Conservation (phyloP, 768 basidiomycete species). For the Suillus decipiens region DNA sequence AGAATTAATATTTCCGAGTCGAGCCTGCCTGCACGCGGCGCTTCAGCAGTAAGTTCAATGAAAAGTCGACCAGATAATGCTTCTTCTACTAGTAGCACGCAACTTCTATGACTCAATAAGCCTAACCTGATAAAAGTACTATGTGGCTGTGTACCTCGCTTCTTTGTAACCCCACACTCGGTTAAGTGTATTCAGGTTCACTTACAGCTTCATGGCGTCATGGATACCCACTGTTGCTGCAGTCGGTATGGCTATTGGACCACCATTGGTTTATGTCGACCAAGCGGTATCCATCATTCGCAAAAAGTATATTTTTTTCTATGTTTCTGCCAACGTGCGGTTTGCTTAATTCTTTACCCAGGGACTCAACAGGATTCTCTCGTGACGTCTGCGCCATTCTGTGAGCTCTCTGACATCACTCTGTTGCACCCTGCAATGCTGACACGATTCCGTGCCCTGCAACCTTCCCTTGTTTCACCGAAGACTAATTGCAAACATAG, state of each 20-base stretch:
- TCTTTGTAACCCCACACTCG: conserved; percentile 4
- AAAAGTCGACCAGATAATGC: neutral
- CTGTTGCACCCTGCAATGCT: conserved; percentile 14
- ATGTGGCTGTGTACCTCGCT: neutral
- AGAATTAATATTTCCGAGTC: neutral
- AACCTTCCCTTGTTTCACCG: conserved; percentile 13
- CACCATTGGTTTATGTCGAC: conserved; percentile 84
- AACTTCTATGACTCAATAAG: conserved; percentile 5
- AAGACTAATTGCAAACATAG: conserved; percentile 82
- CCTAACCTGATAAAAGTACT: conserved; percentile 2
- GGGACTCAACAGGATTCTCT: conserved; percentile 85
- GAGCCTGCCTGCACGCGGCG: neutral
- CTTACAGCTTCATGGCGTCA: conserved; percentile 40
- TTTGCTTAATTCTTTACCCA: conserved; percentile 29
- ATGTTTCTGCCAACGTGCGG: conserved; percentile 6
- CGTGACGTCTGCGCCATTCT: conserved; percentile 85
- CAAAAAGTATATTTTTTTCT: conserved; percentile 56
- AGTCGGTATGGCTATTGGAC: conserved; percentile 82
- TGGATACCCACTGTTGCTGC: conserved; percentile 76
- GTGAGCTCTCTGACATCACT: conserved; percentile 37
- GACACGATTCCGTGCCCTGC: conserved; percentile 10
- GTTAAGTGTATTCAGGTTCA: conserved; percentile 2
- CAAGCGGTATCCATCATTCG: conserved; percentile 79
- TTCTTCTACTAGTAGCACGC: neutral
- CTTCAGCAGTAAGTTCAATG: conserved; percentile 4